Conservation (phyloP, 1,284 basidiomycete genomes). For the Ganoderma lingzhi region DNA sequence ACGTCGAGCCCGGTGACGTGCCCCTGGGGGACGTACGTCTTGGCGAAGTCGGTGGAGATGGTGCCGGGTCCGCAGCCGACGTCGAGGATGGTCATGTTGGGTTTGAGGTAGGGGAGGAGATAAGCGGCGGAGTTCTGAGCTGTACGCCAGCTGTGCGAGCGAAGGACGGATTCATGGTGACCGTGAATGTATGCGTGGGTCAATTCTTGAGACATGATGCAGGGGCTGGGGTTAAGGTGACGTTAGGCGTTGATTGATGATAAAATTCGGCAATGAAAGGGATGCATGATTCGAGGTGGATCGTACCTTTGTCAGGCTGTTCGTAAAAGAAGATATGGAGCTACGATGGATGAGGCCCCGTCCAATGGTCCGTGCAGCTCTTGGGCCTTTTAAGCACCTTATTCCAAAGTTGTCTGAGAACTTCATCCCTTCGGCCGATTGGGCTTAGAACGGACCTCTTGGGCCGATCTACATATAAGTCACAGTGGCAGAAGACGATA, state of each 20-base stretch:
- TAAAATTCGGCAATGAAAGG: neutral
- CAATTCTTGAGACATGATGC: conserved; percentile 22
- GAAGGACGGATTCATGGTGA: conserved; percentile 49
- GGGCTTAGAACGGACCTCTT: neutral
- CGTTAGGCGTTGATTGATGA: neutral
- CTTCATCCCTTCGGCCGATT: neutral
- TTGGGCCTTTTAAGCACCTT: neutral
- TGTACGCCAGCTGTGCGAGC: conserved; percentile 51
- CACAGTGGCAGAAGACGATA: neutral
- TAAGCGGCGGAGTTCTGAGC: conserved; percentile 52
- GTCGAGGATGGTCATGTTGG: conserved; percentile 52
- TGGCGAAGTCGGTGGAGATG: conserved; percentile 51
- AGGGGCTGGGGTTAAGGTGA: neutral
- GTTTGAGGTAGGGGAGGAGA: conserved; percentile 48
- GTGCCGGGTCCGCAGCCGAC: conserved; percentile 56
- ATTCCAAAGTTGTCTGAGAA: neutral
- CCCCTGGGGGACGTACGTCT: conserved; percentile 46
- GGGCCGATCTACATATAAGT: neutral
- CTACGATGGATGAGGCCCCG: neutral
- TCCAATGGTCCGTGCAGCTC: neutral
- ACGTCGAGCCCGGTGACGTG: conserved; percentile 51
- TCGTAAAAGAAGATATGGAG: neutral
- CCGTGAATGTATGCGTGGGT: conserved; percentile 41
- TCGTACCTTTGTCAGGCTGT: neutral
- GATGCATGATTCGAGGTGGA: neutral